Conservation (phyloP, 1,284 basidiomycete species). For the Crepidotus sp. region DNA sequence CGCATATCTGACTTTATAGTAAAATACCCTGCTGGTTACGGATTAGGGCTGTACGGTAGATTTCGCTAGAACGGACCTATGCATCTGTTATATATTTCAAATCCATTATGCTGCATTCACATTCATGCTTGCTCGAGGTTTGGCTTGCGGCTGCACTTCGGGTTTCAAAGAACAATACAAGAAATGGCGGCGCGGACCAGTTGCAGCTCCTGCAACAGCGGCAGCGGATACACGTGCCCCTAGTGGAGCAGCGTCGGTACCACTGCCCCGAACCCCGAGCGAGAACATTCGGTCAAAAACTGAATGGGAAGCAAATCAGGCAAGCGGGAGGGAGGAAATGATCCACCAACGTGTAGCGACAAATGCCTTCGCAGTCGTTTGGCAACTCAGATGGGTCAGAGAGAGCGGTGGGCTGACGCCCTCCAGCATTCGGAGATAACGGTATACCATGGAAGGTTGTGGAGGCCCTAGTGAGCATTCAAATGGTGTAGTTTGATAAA, state of each 20-base stretch:
- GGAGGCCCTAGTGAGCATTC: conserved; percentile 46
- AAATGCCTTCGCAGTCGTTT: conserved; percentile 80
- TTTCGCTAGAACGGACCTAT: conserved; percentile 13
- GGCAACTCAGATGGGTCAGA: conserved; percentile 78
- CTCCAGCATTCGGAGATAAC: conserved; percentile 74
- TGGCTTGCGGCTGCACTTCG: conserved; percentile 32
- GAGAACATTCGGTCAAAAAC: conserved; percentile 93
- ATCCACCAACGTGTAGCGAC: conserved; percentile 61
- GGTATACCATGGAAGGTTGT: conserved; percentile 85
- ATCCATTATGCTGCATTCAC: conserved; percentile 1
- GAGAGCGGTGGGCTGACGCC: conserved; percentile 74
- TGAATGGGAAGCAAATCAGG: conserved; percentile 23
- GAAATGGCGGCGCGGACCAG: conserved; percentile 71
- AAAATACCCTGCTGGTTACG: conserved; percentile 16
- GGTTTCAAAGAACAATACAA: conserved; percentile 66
- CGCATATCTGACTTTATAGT: conserved; percentile 10
- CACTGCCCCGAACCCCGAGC: conserved; percentile 64
- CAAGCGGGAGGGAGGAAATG: conserved; percentile 3
- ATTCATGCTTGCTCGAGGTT: conserved; percentile 23
- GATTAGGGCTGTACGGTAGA: conserved; percentile 21
- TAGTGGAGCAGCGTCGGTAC: conserved; percentile 52
- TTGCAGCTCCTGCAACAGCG: conserved; percentile 46
- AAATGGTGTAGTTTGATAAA: background rate
- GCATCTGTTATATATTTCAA: conserved; percentile 15
- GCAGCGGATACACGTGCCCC: conserved; percentile 55